Evolutionary conservation across 2,329 filamentous ascomycete species (phyloP).

Genomic region (Aspergillus phoenicis): DNA sequence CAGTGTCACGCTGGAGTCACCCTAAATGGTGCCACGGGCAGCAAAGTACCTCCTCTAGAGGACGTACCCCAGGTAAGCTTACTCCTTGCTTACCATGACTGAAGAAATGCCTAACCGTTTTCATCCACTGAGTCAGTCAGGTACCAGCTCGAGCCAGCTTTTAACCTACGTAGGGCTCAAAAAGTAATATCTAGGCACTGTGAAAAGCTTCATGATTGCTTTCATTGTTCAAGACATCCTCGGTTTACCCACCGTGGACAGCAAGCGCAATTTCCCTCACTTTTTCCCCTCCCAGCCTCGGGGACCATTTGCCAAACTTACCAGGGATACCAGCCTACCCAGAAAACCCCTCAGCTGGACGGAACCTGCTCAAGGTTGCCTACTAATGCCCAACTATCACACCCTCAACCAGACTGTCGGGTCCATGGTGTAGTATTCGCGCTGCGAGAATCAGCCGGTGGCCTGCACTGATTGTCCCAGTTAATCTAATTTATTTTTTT

Average conservation of each 20-base stretch:
- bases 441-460: slow-evolving; percentile 20
- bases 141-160: not conserved
- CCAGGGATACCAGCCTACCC: not conserved
- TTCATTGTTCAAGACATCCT: too few species aligned
- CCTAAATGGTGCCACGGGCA: not conserved
- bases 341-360: slow-evolving; percentile 20
- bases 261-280: not conserved
- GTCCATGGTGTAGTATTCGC: slow-evolving; percentile 23
- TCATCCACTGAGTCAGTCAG: slow-evolving; percentile 6
- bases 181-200: too few species aligned
- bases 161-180: not conserved
- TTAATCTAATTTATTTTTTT: slow-evolving; percentile 15
- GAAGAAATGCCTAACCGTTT: slow-evolving; percentile 8
- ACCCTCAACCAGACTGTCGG: slow-evolving; percentile 30
- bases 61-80: slow-evolving; percentile 11
- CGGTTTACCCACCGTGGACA: not conserved
- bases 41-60: not conserved
- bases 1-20: not conserved
- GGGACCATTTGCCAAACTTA: not conserved
- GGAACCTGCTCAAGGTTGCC: slow-evolving; percentile 19
- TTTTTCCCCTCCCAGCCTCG: not conserved
- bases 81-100: not conserved
- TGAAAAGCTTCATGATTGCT: not conserved
- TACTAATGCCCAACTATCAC: slow-evolving; percentile 31
- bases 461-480: slow-evolving; percentile 11